A percentile compares a stretch with the other conserved stretches of the same genome.
Evolutionary conservation across 108 stramenopile genomes (phyloP).

Genomic region (Skeletonema marinoi): DNA sequence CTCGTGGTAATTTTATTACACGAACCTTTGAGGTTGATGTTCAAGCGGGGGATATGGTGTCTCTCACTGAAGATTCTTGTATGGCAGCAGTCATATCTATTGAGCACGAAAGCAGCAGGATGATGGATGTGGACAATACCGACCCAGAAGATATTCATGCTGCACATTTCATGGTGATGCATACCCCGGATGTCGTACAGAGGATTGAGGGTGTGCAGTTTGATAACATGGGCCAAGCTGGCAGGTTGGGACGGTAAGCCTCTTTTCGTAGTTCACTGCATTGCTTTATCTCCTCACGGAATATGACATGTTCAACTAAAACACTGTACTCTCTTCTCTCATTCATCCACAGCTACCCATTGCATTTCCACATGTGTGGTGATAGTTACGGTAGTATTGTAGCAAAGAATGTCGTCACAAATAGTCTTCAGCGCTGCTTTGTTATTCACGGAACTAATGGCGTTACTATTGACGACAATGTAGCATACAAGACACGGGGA

Average conservation of each 20-base stretch:
- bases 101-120: background rate
- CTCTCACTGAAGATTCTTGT: background rate
- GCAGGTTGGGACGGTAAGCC: constrained; percentile 20
- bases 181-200: constrained; percentile 34
- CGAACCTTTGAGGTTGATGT: background rate
- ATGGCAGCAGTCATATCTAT: background rate
- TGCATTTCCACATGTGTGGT: constrained; percentile 45
- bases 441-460: constrained; percentile 46
- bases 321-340: too few relatives aligned
- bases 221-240: constrained; percentile 29
- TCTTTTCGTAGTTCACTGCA: too few relatives aligned
- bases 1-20: background rate
- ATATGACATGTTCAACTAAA: too few relatives aligned
- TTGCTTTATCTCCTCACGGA: too few relatives aligned
- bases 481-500: constrained; percentile 40
- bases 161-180: constrained; percentile 32
- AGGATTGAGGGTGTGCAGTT: constrained; percentile 38
- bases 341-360: constrained; percentile 4
- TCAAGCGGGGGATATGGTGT: background rate
- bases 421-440: constrained; percentile 44
- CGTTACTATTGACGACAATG: constrained; percentile 30
- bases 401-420: constrained; percentile 38
- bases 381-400: constrained; percentile 20
- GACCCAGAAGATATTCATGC: background rate
- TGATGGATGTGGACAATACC: background rate